These are phyloP conservation scores for Penicillium janthinellum DNA, from an alignment of 2,329 filamentous ascomycete species.

Conservation along the genomic window DNA sequence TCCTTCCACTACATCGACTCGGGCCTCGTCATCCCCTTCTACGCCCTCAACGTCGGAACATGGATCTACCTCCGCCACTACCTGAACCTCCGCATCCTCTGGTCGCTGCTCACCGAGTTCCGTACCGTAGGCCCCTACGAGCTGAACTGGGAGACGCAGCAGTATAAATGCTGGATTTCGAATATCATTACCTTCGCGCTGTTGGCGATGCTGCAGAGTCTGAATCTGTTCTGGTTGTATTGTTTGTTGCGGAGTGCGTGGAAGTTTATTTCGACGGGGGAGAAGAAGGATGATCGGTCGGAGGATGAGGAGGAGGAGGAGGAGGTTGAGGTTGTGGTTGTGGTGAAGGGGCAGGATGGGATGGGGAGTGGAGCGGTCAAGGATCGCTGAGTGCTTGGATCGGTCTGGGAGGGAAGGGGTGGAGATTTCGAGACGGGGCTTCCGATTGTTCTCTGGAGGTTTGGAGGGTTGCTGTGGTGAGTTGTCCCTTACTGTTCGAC, in stretches of 20 bases:
- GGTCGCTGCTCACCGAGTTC: constrained; percentile 44
- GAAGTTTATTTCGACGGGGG: constrained; percentile 37
- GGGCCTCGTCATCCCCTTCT: constrained; percentile 74
- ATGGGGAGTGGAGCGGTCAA: constrained; percentile 12
- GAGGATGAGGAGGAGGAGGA: constrained; percentile 48
- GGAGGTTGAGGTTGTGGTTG: constrained; percentile 55
- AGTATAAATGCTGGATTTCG: constrained; percentile 48
- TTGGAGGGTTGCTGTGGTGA: too few relatives aligned
- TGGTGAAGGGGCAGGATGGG: neutral
- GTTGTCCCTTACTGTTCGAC: too few relatives aligned
- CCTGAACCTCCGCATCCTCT: constrained; percentile 45
- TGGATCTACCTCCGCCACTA: constrained; percentile 91
- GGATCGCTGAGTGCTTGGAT: constrained; percentile 4
- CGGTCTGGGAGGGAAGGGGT: neutral
- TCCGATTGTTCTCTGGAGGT: too few relatives aligned
- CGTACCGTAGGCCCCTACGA: constrained; percentile 44
- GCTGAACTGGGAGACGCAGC: constrained; percentile 47
- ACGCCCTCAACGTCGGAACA: constrained; percentile 72
- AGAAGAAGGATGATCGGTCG: constrained; percentile 51
- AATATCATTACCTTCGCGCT: constrained; percentile 44
- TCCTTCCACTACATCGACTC: constrained; percentile 84
- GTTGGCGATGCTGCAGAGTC: constrained; percentile 40
- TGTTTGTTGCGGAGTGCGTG: constrained; percentile 40
- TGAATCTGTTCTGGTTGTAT: constrained; percentile 47
- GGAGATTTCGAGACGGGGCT: neutral